Evolutionary conservation across 257 asterid genomes (phyloP), one percentile per base, ranked within the genome.

Genomic region (Nicotiana otophora): DNA sequence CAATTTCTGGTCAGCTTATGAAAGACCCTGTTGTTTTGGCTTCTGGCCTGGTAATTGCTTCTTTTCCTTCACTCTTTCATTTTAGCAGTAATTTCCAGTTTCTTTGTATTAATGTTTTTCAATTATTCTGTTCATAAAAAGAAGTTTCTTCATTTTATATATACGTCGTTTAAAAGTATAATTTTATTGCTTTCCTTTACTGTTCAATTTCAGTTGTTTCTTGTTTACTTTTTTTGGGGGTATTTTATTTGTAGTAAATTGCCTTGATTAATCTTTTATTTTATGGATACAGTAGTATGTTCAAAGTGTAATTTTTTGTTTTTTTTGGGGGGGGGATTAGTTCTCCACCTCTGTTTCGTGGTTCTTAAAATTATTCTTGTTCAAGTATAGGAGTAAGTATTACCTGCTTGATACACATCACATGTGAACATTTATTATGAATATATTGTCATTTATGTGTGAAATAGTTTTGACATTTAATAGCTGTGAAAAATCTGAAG

Each of bases 21-120:
- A 81, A 74, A 6, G 88, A 92, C 34, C 94, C 97, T 82, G 97
- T 92, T 81, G 87, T 88, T 14, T 53, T 89, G 20, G 88, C 91
- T 30, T 85, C 97, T 78, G 94, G 93, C 55, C 91, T 72, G 94
- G 97, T 92, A 31, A 31, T 66, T n/a, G 86, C 30, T 7, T 57
- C 4, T 1, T 17, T 57, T 57, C 7, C 10, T 78, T 53, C 34
- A n/a, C 51, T 16, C 72, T 65, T 67, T 31, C 20, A 20, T 65
- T 65, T 33, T 28, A 28, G 30, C n/a, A 11, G 6, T 10, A 2
- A 19, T 69, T 77, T 82, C 19, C 30, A 28, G 30, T 33, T 33
- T 2, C 11, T n/a, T 33, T 16, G 17, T n/a, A 15, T 81, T 19
- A 5, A 0, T 17, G 30, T 26, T 11, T 20, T 51, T 80, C 67